These are phyloP conservation scores for Rhizophagus prolifer DNA, from an alignment of 192 early-diverging fungal genomes.

Conservation along the genomic window DNA sequence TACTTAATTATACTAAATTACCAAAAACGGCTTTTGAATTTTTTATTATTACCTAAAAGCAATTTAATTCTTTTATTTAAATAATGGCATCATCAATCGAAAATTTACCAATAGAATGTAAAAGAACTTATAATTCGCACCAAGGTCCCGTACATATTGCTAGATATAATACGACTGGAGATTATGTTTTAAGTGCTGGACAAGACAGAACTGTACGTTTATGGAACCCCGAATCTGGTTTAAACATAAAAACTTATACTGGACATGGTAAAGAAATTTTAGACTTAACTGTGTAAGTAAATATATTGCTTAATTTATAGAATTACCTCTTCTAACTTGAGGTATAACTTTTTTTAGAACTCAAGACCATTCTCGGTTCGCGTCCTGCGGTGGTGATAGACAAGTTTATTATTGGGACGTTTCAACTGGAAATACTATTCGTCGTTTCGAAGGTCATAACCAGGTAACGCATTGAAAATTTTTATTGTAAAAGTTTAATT, in stretches of 20 bases:
- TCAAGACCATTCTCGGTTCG: conserved; percentile 64
- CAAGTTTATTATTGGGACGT: conserved; percentile 90
- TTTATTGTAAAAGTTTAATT: too few species aligned
- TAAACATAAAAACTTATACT: conserved; percentile 72
- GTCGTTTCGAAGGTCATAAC: conserved; percentile 76
- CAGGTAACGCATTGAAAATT: conserved; percentile 47
- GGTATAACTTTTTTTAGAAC: conserved; percentile 34
- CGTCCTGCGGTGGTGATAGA: conserved; percentile 80
- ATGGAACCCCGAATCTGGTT: conserved; percentile 67
- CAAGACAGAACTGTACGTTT: conserved; percentile 70
- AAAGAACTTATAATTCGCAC: not conserved
- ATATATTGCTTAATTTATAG: not conserved
- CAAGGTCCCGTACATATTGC: conserved; percentile 16
- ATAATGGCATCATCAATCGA: not conserved
- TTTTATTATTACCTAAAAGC: too few species aligned
- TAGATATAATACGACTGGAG: conserved; percentile 67
- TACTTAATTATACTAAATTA: too few species aligned
- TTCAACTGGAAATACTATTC: conserved; percentile 62
- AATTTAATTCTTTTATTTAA: too few species aligned
- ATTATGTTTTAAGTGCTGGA: conserved; percentile 82
- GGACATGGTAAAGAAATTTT: conserved; percentile 88
- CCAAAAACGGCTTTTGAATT: too few species aligned
- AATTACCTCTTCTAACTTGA: not conserved
- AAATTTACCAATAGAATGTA: conserved; percentile 5
- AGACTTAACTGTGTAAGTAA: conserved; percentile 62